These are phyloP conservation scores for Sicyos baderoa DNA, from an alignment of 306 rosid species.

Conservation along the genomic window DNA sequence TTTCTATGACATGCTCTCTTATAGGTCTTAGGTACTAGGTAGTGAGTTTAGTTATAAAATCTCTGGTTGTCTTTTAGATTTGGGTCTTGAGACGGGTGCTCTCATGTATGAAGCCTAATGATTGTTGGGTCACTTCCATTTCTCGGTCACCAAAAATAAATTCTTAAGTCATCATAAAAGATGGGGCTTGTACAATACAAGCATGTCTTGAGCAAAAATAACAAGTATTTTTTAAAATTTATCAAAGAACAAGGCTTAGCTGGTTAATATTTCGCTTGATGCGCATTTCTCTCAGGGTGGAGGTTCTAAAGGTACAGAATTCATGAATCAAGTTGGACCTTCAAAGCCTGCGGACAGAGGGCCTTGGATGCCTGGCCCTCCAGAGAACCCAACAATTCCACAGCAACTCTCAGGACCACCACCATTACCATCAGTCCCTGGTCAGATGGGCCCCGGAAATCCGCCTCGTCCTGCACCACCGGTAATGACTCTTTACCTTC, in stretches of 20 bases:
- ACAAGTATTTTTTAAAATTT: neutral
- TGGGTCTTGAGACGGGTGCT: too few relatives aligned
- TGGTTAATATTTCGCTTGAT: neutral
- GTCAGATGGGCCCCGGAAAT: slow-evolving; percentile 53
- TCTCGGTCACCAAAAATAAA: too few relatives aligned
- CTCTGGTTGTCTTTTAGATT: too few relatives aligned
- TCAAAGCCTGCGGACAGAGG: slow-evolving; percentile 72
- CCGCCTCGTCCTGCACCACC: slow-evolving; percentile 38
- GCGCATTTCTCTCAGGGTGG: slow-evolving; percentile 41
- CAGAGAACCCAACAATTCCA: slow-evolving; percentile 38
- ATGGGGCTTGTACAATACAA: neutral
- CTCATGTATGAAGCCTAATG: too few relatives aligned
- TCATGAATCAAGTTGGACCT: slow-evolving; percentile 56
- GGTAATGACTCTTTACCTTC: slow-evolving; percentile 21
- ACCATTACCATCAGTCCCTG: slow-evolving; percentile 25
- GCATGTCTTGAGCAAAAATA: neutral
- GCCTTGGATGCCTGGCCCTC: slow-evolving; percentile 56
- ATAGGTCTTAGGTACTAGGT: too few relatives aligned
- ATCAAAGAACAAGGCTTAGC: neutral
- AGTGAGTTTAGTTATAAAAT: too few relatives aligned
- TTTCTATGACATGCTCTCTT: too few relatives aligned
- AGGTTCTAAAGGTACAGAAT: slow-evolving; percentile 59
- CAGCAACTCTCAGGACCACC: slow-evolving; percentile 55
- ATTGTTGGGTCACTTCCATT: too few relatives aligned
- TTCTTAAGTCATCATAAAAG: neutral